A percentile compares a stretch with the other conserved stretches of the same genome.
Conservation (phyloP, 208 protist species). For the Trypanosoma rangeli region DNA sequence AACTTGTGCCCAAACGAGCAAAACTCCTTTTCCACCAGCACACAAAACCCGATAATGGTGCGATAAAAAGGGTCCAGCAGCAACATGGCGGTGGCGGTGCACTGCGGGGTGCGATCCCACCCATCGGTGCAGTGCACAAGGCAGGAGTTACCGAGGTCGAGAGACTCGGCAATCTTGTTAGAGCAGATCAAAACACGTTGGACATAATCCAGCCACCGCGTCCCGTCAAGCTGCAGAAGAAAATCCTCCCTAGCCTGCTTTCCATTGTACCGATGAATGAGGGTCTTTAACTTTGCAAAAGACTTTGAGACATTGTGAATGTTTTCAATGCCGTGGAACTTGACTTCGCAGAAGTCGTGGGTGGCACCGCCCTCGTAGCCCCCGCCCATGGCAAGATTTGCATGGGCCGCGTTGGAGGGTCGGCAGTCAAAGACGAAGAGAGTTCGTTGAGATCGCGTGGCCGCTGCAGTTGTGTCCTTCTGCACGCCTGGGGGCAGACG, state of each 20-base stretch:
- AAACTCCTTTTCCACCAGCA: constrained; percentile 97
- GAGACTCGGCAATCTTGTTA: constrained; percentile 37
- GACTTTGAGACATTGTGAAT: constrained; percentile 74
- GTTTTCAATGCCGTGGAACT: constrained; percentile 91
- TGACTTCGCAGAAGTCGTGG: constrained; percentile 61
- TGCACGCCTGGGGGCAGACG: neutral
- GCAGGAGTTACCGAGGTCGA: constrained; percentile 58
- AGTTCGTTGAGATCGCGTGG: constrained; percentile 6
- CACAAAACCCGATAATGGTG: constrained; percentile 92
- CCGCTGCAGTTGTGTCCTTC: constrained; percentile 6
- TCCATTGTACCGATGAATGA: constrained; percentile 54
- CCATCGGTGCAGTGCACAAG: constrained; percentile 95
- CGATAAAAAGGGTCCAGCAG: constrained; percentile 95
- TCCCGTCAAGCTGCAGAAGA: constrained; percentile 50
- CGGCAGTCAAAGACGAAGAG: constrained; percentile 82
- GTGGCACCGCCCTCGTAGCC: constrained; percentile 84
- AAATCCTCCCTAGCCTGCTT: constrained; percentile 51
- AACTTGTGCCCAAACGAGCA: constrained; percentile 96
- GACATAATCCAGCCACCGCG: constrained; percentile 63
- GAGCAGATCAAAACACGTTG: constrained; percentile 66
- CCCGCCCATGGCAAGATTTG: constrained; percentile 69
- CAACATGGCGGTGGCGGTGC: constrained; percentile 77
- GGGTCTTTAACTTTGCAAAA: constrained; percentile 63
- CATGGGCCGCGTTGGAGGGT: constrained; percentile 54
- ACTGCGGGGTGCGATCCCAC: constrained; percentile 95